Conservation (phyloP, 139 green algal species). For the Raphidocelis subcapitata region DNA sequence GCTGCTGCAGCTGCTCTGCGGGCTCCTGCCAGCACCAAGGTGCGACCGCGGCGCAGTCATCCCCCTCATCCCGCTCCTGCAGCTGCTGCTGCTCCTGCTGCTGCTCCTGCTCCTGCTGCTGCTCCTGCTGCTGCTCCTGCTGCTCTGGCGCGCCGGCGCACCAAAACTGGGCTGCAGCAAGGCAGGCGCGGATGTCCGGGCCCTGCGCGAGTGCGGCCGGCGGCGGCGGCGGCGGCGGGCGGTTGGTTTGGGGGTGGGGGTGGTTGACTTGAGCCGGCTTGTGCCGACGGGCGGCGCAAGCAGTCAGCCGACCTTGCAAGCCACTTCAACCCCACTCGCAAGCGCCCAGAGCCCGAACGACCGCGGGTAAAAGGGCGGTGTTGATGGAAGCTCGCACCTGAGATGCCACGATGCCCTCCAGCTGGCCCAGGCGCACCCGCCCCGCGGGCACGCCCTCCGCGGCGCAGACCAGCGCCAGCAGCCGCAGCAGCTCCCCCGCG, state of each 20-base stretch:
- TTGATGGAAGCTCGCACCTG: too few species aligned
- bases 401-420: too few species aligned
- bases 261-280: too few species aligned
- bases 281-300: too few species aligned
- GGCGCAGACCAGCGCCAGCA: conserved; percentile 22
- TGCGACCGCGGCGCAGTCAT: not conserved
- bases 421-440: not conserved
- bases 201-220: too few species aligned
- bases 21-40: conserved; percentile 16
- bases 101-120: not conserved
- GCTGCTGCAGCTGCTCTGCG: not conserved
- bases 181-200: conserved; percentile 9
- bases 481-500: conserved; percentile 19
- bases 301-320: too few species aligned
- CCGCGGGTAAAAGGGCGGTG: too few species aligned
- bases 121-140: not conserved
- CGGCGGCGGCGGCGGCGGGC: too few species aligned
- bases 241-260: too few species aligned
- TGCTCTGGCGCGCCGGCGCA: not conserved
- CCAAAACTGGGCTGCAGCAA: conserved; percentile 21
- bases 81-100: conserved; percentile 2
- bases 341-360: too few species aligned
- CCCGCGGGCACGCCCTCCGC: not conserved
- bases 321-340: too few species aligned
- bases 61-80: not conserved